These are phyloP conservation scores for Coemansia sp. DNA, from an alignment of 192 early-diverging fungal genomes.

Conservation along the genomic window DNA sequence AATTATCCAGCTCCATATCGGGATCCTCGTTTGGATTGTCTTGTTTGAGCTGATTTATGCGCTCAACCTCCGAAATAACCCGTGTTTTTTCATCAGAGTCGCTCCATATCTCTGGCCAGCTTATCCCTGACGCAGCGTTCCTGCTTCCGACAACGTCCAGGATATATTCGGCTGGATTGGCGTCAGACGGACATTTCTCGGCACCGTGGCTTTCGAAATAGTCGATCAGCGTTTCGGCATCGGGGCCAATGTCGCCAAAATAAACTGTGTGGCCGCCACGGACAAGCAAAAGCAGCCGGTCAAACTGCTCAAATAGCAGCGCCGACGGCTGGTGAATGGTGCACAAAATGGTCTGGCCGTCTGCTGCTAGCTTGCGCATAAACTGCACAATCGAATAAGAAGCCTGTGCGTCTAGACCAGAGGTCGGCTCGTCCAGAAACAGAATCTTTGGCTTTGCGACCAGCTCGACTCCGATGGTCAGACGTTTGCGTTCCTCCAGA, in stretches of 20 bases:
- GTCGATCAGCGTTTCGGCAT: slow-evolving; percentile 63
- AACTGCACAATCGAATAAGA: slow-evolving; percentile 72
- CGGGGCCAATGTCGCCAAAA: slow-evolving; percentile 77
- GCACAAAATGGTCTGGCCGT: slow-evolving; percentile 67
- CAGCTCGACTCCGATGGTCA: slow-evolving; percentile 82
- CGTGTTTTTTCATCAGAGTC: slow-evolving; percentile 35
- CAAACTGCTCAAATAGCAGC: slow-evolving; percentile 78
- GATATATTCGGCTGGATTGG: slow-evolving; percentile 87
- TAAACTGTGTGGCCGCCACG: slow-evolving; percentile 79
- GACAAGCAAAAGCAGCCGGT: slow-evolving; percentile 73
- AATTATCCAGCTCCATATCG: slow-evolving; percentile 26
- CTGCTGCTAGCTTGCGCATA: slow-evolving; percentile 63
- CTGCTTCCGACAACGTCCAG: slow-evolving; percentile 75
- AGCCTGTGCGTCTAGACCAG: slow-evolving; percentile 74
- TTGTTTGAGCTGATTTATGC: slow-evolving; percentile 40
- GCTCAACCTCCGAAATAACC: slow-evolving; percentile 38
- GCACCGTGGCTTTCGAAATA: slow-evolving; percentile 55
- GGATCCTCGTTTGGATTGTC: not conserved
- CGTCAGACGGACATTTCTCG: slow-evolving; percentile 60
- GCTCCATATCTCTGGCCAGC: slow-evolving; percentile 61
- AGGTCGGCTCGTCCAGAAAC: slow-evolving; percentile 88
- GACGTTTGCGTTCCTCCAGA: slow-evolving; percentile 80
- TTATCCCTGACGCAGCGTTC: slow-evolving; percentile 38
- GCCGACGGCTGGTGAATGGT: slow-evolving; percentile 85
- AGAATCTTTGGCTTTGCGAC: slow-evolving; percentile 75